Percentiles rank a stretch among this genome's conserved stretches.
Conservation (phyloP, 345 rosid genomes). For the Hibiscus tridactylites region DNA sequence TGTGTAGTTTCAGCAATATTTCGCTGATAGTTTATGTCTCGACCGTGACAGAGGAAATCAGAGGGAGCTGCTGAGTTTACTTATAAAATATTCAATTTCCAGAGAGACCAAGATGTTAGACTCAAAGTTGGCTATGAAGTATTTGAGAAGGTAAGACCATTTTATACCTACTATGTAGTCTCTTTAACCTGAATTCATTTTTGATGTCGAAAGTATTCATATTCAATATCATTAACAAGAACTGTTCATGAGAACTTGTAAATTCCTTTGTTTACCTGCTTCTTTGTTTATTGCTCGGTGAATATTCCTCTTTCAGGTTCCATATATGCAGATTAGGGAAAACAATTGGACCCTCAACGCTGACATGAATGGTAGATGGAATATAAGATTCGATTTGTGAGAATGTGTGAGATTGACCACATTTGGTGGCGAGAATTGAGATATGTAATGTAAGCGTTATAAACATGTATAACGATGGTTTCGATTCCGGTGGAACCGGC, state of each 20-base stretch:
- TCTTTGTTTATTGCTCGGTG: neutral
- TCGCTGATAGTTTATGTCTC: neutral
- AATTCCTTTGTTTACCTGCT: neutral
- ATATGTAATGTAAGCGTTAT: neutral
- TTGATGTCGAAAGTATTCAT: neutral
- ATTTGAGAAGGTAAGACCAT: constrained; percentile 49
- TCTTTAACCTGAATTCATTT: neutral
- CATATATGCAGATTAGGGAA: constrained; percentile 63
- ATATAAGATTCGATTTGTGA: constrained; percentile 48
- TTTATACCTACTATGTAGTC: neutral
- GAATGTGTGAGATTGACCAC: neutral
- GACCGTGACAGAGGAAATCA: constrained; percentile 51
- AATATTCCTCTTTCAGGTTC: constrained; percentile 34
- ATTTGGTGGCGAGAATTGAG: constrained; percentile 9
- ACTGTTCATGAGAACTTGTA: neutral
- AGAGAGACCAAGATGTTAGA: constrained; percentile 69
- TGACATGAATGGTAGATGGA: no score
- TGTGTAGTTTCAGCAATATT: neutral
- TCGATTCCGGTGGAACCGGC: neutral
- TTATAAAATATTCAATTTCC: constrained; percentile 63
- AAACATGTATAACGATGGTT: constrained; percentile 4
- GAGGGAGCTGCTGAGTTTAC: constrained; percentile 78
- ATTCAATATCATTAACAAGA: neutral
- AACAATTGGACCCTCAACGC: no score
- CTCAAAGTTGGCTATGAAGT: constrained; percentile 76